Evolutionary conservation across 768 basidiomycete genomes (phyloP), one percentile per base, ranked within the genome.

Genomic region (Lentinula raphanica): DNA sequence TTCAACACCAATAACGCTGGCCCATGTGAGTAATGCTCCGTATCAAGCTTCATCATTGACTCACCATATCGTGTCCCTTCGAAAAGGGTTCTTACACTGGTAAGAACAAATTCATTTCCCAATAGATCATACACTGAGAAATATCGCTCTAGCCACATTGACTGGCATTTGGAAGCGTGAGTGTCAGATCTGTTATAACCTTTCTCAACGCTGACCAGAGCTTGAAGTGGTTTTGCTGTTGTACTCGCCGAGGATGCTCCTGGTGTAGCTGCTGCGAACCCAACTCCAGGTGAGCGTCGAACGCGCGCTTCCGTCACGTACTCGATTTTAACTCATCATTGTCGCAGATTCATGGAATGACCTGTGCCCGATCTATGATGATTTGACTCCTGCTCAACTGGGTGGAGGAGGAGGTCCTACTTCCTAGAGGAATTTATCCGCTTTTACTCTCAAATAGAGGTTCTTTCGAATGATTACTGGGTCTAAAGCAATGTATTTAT

Each of bases 1-100:
- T 88, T 85, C 69, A 64, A 71, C 25, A 85, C 86, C 3, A 80
- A 88, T 64, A 88, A 88, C 68, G 77, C 85, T 3, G 87, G 87
- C 11, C 80, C 80, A 3, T 86, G 51, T 53, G 17, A n/a, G 51
- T 39, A 53, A 25, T 23, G n/a, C 13, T 5, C 21, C 39, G 36
- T 23, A 19, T 27, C n/a, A 9, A 15, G 1, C 11, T 21, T 32
- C 36, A 7, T 32, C 19, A 8, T 42, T 42, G 19, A 8, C 42
- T 44, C 9, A 44, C 42, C n/a, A 39, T 1, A 25, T 44, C 1
- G 15, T 19, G 15, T 3, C 5, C 12, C n/a, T n/a, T n/a, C n/a
- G n/a, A n/a, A n/a, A n/a, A 53, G 51, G 84, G 80, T 72, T 80
- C 62, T 59, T 79, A 29, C 79, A 80, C 60, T 80, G 71, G 71